Percentiles rank a stretch among this genome's conserved stretches.
Evolutionary conservation across 305 asterid genomes (phyloP).

Genomic region (Ajuga reptans): DNA sequence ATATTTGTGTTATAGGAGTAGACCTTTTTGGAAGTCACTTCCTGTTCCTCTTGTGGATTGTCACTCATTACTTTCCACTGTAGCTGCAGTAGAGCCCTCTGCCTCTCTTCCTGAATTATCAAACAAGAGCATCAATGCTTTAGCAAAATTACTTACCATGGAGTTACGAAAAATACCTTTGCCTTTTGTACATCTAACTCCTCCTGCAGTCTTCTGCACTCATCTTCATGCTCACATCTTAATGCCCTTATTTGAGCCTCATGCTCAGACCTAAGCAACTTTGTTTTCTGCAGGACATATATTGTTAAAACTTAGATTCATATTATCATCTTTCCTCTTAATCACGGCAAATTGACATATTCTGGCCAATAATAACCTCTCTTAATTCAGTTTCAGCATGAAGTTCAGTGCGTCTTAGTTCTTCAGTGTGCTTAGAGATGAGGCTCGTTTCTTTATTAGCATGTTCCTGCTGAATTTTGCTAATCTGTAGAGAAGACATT

Average conservation of each 20-base stretch:
- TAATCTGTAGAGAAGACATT: constrained; percentile 33
- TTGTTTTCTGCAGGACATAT: constrained; percentile 48
- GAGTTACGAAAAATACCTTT: constrained; percentile 47
- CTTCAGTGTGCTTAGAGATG: constrained; percentile 56
- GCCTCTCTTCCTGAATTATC: constrained; percentile 78
- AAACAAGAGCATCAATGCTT: constrained; percentile 21
- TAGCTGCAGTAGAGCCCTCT: constrained; percentile 76
- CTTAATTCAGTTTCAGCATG: constrained; percentile 74
- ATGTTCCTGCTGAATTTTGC: constrained; percentile 56
- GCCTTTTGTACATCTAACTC: constrained; percentile 76
- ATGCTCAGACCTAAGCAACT: constrained; percentile 65
- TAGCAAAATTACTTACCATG: constrained; percentile 12
- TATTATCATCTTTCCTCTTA: constrained; percentile 4
- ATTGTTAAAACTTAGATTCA: neutral
- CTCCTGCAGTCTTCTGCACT: constrained; percentile 69
- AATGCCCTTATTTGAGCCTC: constrained; percentile 77
- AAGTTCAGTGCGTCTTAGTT: constrained; percentile 48
- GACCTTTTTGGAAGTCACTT: constrained; percentile 93
- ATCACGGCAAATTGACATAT: constrained; percentile 6
- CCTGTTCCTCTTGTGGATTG: constrained; percentile 78
- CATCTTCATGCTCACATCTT: constrained; percentile 81
- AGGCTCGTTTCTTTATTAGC: constrained; percentile 50
- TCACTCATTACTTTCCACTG: constrained; percentile 95
- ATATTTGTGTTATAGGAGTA: neutral
- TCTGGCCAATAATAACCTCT: constrained; percentile 43